Conservation (phyloP, 2,329 filamentous ascomycete species). For the Bipolaris sorokiniana region DNA sequence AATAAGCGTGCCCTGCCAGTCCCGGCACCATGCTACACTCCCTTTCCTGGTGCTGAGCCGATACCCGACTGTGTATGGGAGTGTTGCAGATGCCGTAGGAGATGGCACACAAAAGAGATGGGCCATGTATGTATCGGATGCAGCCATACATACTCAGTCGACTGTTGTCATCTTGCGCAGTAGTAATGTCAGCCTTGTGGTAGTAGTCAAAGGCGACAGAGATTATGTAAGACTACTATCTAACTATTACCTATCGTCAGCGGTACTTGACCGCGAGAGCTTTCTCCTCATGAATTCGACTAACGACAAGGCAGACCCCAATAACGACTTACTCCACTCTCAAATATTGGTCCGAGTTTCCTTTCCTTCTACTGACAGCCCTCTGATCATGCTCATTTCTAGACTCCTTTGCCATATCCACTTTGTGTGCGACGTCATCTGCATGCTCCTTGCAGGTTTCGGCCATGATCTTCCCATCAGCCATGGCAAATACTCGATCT, state of each 20-base stretch:
- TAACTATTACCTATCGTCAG: too few relatives aligned
- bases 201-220: too few relatives aligned
- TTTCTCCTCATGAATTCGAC: neutral
- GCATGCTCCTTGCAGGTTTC: neutral
- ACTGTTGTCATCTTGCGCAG: constrained; percentile 15
- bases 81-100: constrained; percentile 22
- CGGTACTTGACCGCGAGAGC: too few relatives aligned
- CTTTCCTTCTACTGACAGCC: neutral
- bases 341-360: neutral
- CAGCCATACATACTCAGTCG: constrained; percentile 16
- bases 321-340: neutral
- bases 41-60: constrained; percentile 17
- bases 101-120: constrained; percentile 21
- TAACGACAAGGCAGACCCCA: neutral
- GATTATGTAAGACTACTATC: too few relatives aligned
- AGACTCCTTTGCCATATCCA: neutral
- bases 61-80: constrained; percentile 19
- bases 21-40: constrained; percentile 2
- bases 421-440: neutral
- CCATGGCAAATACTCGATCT: neutral
- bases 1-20: neutral
- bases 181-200: neutral
- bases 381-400: neutral
- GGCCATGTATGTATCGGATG: constrained; percentile 22
- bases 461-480: neutral